Evolutionary conservation across 1,284 basidiomycete genomes (phyloP), one percentile per base, ranked within the genome.

Genomic region (Sanguinoderma infundibulare): DNA sequence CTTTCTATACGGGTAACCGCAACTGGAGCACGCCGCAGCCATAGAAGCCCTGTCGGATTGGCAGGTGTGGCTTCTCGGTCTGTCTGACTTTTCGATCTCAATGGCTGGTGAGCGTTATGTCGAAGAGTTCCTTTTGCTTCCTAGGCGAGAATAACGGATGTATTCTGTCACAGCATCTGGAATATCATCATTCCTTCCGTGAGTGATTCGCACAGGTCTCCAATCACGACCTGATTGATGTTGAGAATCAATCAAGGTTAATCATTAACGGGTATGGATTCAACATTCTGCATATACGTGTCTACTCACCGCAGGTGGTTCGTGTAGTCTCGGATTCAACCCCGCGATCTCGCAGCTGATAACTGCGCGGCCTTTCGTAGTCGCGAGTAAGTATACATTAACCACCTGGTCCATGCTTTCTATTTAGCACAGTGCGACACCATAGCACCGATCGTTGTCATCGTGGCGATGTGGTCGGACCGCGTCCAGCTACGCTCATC

Each of bases 311-410:
- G 26, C 30, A 28, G n/a, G n/a, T 15, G 2, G 2, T 7, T 10
- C 14, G 2, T 17, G n/a, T 56, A 85, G 83, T 34, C 89, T 89
- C 56, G 87, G 85, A 6, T 82, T 82, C 67, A 74, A 78, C 9
- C 74, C 83, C 3, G 75, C 86, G 0, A 77, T 87, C 60, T 85
- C 82, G 57, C 87, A 91, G 66, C 77, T 91, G 0, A 77, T 91
- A n/a, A 89, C 87, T 0, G 82, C 90, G 0, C 90, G 89, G 0
- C 85, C 87, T 15, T 91, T 91, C 67, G 71, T 87, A 17, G 75
- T 83, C 55, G 85, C 85, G 0, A 84, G 86, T 87, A 68, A 62
- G 83, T 74, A n/a, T n/a, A n/a, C n/a, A n/a, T n/a, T n/a, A n/a
- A n/a, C n/a, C n/a, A n/a, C n/a, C n/a, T n/a, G n/a, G n/a, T n/a